Conservation (phyloP, 2,329 filamentous ascomycete genomes). For the Xylaria sp. region DNA sequence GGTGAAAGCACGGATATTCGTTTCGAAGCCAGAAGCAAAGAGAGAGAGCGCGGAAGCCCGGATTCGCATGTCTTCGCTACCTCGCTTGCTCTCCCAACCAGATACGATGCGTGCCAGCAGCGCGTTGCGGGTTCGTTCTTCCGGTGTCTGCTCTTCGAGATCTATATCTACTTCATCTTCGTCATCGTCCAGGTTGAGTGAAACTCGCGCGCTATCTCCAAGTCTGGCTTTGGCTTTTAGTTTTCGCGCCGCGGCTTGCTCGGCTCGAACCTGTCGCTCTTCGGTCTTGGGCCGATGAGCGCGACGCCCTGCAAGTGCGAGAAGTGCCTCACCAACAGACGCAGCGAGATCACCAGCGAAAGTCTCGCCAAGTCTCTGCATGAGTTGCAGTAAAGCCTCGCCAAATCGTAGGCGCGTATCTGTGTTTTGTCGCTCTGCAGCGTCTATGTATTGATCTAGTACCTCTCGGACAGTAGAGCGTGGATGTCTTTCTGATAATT, state of each 20-base stretch:
- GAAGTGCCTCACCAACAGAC: constrained; percentile 66
- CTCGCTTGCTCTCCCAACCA: constrained; percentile 74
- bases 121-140: constrained; percentile 59
- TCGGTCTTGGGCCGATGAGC: constrained; percentile 70
- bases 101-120: constrained; percentile 68
- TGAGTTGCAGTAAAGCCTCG: constrained; percentile 72
- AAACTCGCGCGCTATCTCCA: neutral
- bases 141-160: constrained; percentile 49
- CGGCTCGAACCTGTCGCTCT: constrained; percentile 63
- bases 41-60: constrained; percentile 76
- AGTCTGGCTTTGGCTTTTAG: constrained; percentile 23
- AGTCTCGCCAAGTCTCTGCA: constrained; percentile 68
- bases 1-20: constrained; percentile 67
- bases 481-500: constrained; percentile 70
- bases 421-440: constrained; percentile 65
- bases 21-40: constrained; percentile 69
- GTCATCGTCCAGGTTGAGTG: constrained; percentile 16
- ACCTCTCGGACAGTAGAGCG: constrained; percentile 71
- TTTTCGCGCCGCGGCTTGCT: constrained; percentile 59
- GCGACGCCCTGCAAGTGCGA: constrained; percentile 73
- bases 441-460: constrained; percentile 74
- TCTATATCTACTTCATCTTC: constrained; percentile 35
- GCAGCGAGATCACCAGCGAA: constrained; percentile 66
- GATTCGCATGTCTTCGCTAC: constrained; percentile 76
- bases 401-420: constrained; percentile 76